These are phyloP conservation scores for Acer campestre DNA, from an alignment of 345 rosid species.

Conservation along the genomic window DNA sequence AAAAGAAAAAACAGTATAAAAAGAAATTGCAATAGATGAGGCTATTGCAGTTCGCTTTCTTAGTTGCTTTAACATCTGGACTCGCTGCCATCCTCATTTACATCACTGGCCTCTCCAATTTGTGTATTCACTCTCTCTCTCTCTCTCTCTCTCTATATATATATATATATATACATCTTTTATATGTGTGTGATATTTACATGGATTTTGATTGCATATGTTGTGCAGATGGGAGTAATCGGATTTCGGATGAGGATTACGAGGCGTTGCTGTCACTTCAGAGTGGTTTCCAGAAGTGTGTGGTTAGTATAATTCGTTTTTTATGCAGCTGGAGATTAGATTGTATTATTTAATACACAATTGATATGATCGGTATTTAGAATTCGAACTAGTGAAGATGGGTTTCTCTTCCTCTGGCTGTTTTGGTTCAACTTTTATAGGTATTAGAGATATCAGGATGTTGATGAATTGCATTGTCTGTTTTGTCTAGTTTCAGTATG, in stretches of 20 bases:
- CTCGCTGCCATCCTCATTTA: constrained; percentile 74
- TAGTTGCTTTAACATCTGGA: constrained; percentile 68
- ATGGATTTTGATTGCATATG: constrained; percentile 12
- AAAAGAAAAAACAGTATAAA: not conserved
- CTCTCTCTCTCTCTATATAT: not conserved
- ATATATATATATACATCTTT: too few species aligned
- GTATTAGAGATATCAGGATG: not conserved
- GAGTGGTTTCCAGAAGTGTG: constrained; percentile 77
- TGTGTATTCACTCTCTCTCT: constrained; percentile 38
- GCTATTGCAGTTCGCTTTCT: constrained; percentile 61
- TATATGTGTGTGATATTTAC: not conserved
- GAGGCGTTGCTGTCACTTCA: constrained; percentile 69
- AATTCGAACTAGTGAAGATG: not conserved
- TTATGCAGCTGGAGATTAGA: not conserved
- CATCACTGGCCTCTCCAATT: constrained; percentile 73
- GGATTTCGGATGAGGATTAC: constrained; percentile 64
- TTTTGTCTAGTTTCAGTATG: too few species aligned
- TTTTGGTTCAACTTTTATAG: constrained; percentile 7
- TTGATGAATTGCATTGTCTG: not conserved
- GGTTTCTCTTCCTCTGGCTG: not conserved
- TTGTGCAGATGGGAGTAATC: constrained; percentile 50
- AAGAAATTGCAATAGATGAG: constrained; percentile 44
- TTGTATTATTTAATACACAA: not conserved
- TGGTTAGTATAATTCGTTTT: constrained; percentile 49
- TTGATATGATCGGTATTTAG: not conserved